A percentile compares a stretch with the other conserved stretches of the same genome.
phyloP scores from a whole-genome alignment of 345 rosid species.

The Eucalyptus camaldulensis region DNA sequence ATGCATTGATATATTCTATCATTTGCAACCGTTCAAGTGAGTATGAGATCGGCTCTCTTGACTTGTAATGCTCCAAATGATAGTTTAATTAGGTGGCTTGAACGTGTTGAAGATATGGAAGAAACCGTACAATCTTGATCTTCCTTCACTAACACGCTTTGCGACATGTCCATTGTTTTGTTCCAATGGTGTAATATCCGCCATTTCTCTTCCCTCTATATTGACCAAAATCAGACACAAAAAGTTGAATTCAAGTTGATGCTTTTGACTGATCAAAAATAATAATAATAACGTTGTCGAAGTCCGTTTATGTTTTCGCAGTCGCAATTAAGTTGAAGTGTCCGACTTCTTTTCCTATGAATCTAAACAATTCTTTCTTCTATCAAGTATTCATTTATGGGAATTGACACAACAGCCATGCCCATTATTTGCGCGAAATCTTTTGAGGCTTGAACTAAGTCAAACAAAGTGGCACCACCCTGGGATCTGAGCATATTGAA shows the following conservation, averaged over 20 bases:
- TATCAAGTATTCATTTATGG: not conserved
- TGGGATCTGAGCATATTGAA: accelerated
- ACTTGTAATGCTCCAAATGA: not conserved
- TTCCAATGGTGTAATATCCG: not conserved
- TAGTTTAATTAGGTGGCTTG: not conserved
- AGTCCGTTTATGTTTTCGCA: not conserved
- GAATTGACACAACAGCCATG: not conserved
- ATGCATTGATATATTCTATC: too few relatives aligned
- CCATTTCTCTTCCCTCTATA: not conserved
- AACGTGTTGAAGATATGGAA: not conserved
- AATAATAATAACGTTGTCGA: accelerated
- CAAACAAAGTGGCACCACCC: not conserved
- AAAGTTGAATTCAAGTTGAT: not conserved
- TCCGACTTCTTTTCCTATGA: not conserved
- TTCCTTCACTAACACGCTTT: not conserved
- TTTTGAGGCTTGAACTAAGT: not conserved
- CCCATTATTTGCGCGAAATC: not conserved
- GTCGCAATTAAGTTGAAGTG: not conserved
- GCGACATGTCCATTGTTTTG: not conserved
- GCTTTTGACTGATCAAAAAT: too few relatives aligned
- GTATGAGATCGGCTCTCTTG: not conserved
- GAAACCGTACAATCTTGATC: not conserved
- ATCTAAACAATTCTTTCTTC: not conserved
- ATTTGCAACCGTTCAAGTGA: not conserved
- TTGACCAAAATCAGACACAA: not conserved